These are phyloP conservation scores for Tuber indicum DNA, from an alignment of 495 filamentous ascomycete genomes.

Conservation along the genomic window DNA sequence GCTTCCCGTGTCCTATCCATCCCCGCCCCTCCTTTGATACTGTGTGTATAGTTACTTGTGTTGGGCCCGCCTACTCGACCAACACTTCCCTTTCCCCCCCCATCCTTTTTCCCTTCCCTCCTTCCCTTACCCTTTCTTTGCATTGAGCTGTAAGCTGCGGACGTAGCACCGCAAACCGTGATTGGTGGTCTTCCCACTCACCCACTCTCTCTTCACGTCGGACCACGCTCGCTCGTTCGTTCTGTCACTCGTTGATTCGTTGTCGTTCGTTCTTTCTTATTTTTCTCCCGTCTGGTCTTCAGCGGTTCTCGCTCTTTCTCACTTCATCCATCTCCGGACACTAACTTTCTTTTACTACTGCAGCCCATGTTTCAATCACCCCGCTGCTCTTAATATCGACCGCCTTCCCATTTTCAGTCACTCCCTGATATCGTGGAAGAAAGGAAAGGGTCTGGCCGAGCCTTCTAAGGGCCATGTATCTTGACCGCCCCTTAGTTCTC, in stretches of 20 bases:
- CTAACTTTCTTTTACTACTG: background rate
- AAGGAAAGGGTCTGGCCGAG: background rate
- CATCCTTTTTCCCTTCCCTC: slow-evolving; percentile 10
- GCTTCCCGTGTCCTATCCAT: background rate
- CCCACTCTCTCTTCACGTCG: slow-evolving; percentile 12
- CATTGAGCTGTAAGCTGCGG: slow-evolving; percentile 19
- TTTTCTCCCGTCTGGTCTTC: slow-evolving; percentile 14
- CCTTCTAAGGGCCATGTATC: slow-evolving; percentile 19
- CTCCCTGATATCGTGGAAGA: background rate
- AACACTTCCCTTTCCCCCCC: slow-evolving; percentile 8
- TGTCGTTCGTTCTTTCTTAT: slow-evolving; percentile 14
- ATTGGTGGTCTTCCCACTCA: slow-evolving; percentile 6
- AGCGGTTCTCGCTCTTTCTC: slow-evolving; percentile 9
- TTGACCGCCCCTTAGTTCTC: slow-evolving; percentile 23
- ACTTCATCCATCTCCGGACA: slow-evolving; percentile 7
- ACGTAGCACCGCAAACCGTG: slow-evolving; percentile 14
- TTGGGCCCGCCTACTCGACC: background rate
- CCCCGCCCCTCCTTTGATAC: slow-evolving; percentile 2
- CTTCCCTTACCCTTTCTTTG: slow-evolving; percentile 7
- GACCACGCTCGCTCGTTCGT: slow-evolving; percentile 12
- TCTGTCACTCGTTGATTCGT: slow-evolving; percentile 22
- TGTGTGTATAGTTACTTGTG: background rate
- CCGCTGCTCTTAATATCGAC: slow-evolving; percentile 1
- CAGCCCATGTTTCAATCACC: background rate
- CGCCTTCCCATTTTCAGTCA: background rate